These are phyloP conservation scores for Calonectria crousiana DNA, from an alignment of 2,329 filamentous ascomycete genomes.

Conservation along the genomic window DNA sequence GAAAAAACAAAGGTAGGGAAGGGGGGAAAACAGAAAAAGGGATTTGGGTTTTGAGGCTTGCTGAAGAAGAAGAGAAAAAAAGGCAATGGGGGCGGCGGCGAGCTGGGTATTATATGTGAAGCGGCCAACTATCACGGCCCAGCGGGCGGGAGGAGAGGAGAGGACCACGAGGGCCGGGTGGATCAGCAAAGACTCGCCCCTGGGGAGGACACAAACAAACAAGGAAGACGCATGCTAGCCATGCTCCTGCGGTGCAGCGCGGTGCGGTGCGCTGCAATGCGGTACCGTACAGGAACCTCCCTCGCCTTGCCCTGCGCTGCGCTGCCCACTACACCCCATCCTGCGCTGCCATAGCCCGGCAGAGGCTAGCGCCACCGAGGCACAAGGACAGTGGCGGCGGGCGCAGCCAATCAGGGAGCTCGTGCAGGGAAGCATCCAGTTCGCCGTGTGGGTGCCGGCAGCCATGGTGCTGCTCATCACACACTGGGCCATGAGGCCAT, in stretches of 20 bases:
- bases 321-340: constrained; percentile 7
- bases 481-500: constrained; percentile 29
- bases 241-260: not conserved
- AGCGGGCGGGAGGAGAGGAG: constrained; percentile 10
- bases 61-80: constrained; percentile 68
- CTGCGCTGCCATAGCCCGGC: constrained; percentile 7
- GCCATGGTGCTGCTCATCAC: constrained; percentile 38
- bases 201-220: not conserved
- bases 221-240: not conserved
- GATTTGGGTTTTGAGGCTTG: constrained; percentile 71
- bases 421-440: constrained; percentile 38
- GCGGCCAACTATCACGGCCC: constrained; percentile 33
- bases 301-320: constrained; percentile 5
- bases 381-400: not conserved
- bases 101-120: constrained; percentile 46
- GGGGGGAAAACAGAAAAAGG: constrained; percentile 61
- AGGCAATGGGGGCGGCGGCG: constrained; percentile 50
- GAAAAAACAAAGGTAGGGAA: constrained; percentile 53
- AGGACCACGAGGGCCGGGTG: not conserved
- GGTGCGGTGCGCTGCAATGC: constrained; percentile 19
- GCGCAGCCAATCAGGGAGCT: constrained; percentile 32
- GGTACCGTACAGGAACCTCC: constrained; percentile 22
- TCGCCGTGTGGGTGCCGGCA: constrained; percentile 32
- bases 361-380: not conserved
- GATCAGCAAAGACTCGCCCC: not conserved